phyloP scores from a whole-genome alignment of 2,329 filamentous ascomycete genomes.

The Fusarium sp. region DNA sequence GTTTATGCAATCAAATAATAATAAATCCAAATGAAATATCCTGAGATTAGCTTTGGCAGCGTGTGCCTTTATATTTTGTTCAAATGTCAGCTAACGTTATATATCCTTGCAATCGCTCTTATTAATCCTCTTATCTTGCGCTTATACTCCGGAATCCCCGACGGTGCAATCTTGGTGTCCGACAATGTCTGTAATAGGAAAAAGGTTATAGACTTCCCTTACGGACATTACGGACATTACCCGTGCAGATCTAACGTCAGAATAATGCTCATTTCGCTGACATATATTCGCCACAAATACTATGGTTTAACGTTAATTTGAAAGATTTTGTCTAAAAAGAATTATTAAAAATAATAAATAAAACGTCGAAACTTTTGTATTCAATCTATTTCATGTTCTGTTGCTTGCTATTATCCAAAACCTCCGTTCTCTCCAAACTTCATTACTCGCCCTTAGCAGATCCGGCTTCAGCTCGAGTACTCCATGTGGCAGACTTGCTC shows the following conservation, averaged over 20 bases:
- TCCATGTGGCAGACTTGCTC: neutral
- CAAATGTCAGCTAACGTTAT: too few species aligned
- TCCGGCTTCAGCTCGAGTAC: neutral
- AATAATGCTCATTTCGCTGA: neutral
- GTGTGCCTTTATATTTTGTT: accelerated
- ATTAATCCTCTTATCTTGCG: neutral
- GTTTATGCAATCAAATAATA: accelerated
- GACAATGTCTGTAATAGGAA: neutral
- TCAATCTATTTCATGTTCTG: neutral
- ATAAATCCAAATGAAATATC: accelerated
- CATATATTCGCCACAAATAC: neutral
- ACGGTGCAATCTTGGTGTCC: constrained; percentile 1
- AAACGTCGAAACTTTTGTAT: neutral
- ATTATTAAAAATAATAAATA: too few species aligned
- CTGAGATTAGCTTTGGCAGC: accelerated
- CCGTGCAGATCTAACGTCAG: neutral
- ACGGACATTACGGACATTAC: too few species aligned
- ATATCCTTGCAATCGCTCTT: neutral
- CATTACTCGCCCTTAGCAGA: neutral
- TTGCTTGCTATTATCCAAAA: too few species aligned
- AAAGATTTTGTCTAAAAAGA: neutral
- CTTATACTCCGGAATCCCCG: constrained; percentile 11
- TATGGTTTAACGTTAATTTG: too few species aligned
- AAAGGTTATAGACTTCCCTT: accelerated
- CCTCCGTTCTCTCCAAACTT: too few species aligned